Conservation (phyloP, 306 rosid species). For the Citrullus amarus region DNA sequence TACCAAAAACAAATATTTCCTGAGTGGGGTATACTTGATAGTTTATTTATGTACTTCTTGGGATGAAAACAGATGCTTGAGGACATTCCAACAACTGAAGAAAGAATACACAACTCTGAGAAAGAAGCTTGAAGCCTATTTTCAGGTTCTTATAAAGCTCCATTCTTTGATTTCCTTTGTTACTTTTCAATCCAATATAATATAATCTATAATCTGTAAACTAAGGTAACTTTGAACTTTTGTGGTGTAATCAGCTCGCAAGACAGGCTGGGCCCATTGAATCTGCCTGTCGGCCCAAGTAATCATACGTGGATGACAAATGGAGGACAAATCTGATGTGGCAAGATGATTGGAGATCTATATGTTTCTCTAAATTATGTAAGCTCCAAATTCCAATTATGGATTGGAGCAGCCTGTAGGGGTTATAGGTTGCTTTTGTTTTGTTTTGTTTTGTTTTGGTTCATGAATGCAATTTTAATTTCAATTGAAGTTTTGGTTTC, state of each 20-base stretch:
- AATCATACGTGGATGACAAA: slow-evolving; percentile 3
- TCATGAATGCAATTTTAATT: background rate
- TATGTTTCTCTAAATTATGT: background rate
- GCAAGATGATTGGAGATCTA: background rate
- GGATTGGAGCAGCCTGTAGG: background rate
- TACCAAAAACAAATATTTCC: background rate
- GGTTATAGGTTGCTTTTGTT: background rate
- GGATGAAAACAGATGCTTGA: slow-evolving; percentile 51
- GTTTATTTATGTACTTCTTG: background rate
- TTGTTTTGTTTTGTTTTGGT: background rate
- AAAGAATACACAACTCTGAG: slow-evolving; percentile 61
- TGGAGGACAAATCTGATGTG: slow-evolving; percentile 9
- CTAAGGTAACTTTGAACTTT: background rate
- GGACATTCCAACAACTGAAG: slow-evolving; percentile 70
- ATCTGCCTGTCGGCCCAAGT: slow-evolving; percentile 44
- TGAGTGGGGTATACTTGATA: background rate
- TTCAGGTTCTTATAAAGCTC: slow-evolving; percentile 41
- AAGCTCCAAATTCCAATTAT: slow-evolving; percentile 6
- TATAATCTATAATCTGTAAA: background rate
- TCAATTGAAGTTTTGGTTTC: background rate
- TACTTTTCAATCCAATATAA: background rate
- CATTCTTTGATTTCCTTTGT: background rate
- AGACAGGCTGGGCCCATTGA: slow-evolving; percentile 48
- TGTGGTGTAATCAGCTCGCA: slow-evolving; percentile 28
- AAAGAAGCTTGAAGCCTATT: slow-evolving; percentile 86